Evolutionary conservation across 1,284 basidiomycete species (phyloP).

Genomic region (Porogramme epimiltina): DNA sequence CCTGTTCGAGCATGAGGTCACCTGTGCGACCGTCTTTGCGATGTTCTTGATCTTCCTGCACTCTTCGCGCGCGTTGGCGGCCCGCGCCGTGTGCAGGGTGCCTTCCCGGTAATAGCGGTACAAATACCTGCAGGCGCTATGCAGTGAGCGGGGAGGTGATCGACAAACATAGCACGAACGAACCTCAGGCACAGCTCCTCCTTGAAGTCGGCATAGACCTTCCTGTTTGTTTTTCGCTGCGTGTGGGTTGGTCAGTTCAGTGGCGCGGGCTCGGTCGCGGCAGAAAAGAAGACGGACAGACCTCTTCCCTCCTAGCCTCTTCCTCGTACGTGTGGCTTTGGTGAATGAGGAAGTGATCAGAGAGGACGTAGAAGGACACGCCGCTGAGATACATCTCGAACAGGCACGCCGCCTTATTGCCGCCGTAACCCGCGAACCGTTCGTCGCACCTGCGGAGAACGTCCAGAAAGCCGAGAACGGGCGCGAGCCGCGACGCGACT

Average conservation of each 20-base stretch:
- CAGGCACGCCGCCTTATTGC: constrained; percentile 68
- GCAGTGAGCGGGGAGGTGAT: background rate
- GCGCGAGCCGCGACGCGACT: too few relatives aligned
- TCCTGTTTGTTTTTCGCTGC: constrained; percentile 75
- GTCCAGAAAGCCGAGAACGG: background rate
- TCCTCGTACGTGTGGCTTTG: constrained; percentile 85
- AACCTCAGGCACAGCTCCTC: constrained; percentile 74
- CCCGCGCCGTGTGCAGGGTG: constrained; percentile 47
- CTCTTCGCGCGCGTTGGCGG: constrained; percentile 58
- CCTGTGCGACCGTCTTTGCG: constrained; percentile 42
- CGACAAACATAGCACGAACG: constrained; percentile 40
- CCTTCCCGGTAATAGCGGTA: constrained; percentile 54
- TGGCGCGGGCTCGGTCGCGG: background rate
- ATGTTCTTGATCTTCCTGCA: constrained; percentile 67
- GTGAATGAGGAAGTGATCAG: constrained; percentile 86
- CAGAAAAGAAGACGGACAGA: constrained; percentile 25
- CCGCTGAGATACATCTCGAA: constrained; percentile 68
- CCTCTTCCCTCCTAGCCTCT: constrained; percentile 66
- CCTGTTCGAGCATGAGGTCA: too few relatives aligned
- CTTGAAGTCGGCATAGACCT: constrained; percentile 75
- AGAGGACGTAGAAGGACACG: constrained; percentile 77
- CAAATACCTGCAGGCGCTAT: constrained; percentile 30
- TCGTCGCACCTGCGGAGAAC: constrained; percentile 71
- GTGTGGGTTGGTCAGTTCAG: background rate
- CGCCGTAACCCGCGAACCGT: constrained; percentile 86